Evolutionary conservation across 164 flowering plant species (phyloP).

Genomic region (Liquidambar formosana): DNA sequence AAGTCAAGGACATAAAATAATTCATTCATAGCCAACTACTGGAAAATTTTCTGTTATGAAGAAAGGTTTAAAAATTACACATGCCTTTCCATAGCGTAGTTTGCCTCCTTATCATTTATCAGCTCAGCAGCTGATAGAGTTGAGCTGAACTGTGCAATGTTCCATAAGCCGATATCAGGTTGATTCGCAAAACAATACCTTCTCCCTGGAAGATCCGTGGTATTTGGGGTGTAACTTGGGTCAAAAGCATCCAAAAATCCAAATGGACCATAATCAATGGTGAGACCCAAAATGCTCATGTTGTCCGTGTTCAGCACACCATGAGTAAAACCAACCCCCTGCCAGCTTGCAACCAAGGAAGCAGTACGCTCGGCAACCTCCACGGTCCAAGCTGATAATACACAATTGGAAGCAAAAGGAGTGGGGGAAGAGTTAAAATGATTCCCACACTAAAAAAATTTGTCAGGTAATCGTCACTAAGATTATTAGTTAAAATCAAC

Average conservation of each 20-base stretch:
- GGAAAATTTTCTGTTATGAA: background rate
- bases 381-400: slow-evolving; percentile 85
- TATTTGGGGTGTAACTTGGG: slow-evolving; percentile 95
- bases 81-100: slow-evolving; percentile 98
- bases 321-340: slow-evolving; percentile 98
- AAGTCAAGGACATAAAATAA: slow-evolving; percentile 8
- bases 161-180: slow-evolving; percentile 97
- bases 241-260: slow-evolving; percentile 99
- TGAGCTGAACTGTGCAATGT: slow-evolving; percentile 82
- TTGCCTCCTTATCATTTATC: slow-evolving; percentile 79
- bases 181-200: slow-evolving; percentile 98
- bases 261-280: slow-evolving; percentile 98
- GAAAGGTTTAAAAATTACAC: background rate
- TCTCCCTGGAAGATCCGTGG: slow-evolving; percentile 99
- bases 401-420: slow-evolving; percentile 9
- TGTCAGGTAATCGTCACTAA: too few relatives aligned
- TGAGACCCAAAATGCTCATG: slow-evolving; percentile 94
- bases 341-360: slow-evolving; percentile 91
- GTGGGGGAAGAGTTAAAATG: too few relatives aligned
- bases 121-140: slow-evolving; percentile 74
- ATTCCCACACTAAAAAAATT: too few relatives aligned
- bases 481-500: too few relatives aligned
- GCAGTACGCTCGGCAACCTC: slow-evolving; percentile 98
- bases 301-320: slow-evolving; percentile 98
- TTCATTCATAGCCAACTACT: background rate